phyloP scores from a whole-genome alignment of 2,329 filamentous ascomycete species.

The Truncatella angustata region DNA sequence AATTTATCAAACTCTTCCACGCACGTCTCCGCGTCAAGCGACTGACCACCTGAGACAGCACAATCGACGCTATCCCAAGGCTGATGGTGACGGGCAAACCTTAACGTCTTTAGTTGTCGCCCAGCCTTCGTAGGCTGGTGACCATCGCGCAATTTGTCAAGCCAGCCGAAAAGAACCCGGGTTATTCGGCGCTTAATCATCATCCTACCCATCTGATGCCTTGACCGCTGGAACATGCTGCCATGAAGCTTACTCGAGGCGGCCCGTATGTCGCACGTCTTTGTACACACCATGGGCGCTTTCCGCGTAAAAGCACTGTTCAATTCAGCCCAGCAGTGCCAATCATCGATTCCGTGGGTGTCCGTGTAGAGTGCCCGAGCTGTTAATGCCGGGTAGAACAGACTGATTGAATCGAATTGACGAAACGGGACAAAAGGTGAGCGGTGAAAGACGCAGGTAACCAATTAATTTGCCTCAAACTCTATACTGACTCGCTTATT shows the following conservation, averaged over 20 bases:
- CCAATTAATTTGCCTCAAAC: slow-evolving; percentile 3
- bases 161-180: background rate
- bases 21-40: background rate
- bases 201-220: background rate
- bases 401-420: background rate
- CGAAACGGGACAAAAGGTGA: background rate
- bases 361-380: background rate
- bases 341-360: background rate
- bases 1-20: no score
- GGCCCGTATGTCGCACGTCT: background rate
- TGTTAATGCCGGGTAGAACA: background rate
- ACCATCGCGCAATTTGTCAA: background rate
- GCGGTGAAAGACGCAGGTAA: background rate
- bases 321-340: background rate
- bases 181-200: background rate
- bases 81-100: slow-evolving; percentile 7
- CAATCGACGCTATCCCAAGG: slow-evolving; percentile 8
- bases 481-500: background rate
- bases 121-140: background rate
- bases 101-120: slow-evolving; percentile 1
- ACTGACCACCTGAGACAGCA: slow-evolving; percentile 6
- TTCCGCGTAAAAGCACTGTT: background rate
- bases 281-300: background rate
- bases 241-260: background rate
- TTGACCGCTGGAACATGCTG: background rate